Conservation (phyloP, 352 stramenopile genomes). For the Plasmopara viticola region DNA sequence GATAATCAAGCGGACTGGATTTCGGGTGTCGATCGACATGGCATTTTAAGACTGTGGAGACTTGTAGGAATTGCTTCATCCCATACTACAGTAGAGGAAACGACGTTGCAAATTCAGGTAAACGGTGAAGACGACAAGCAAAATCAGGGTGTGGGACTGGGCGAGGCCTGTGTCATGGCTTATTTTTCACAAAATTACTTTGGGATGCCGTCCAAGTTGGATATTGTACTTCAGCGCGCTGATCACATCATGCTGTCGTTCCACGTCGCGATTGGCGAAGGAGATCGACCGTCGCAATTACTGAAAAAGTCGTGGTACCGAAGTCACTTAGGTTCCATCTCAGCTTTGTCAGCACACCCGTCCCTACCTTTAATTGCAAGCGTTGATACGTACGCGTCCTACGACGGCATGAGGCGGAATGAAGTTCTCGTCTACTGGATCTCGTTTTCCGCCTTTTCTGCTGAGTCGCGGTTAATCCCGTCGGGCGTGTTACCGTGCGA, state of each 20-base stretch:
- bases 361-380: conserved; percentile 71
- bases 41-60: conserved; percentile 65
- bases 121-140: conserved; percentile 41
- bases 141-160: conserved; percentile 19
- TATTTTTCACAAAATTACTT: conserved; percentile 78
- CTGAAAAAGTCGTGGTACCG: conserved; percentile 81
- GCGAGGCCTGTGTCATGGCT: conserved; percentile 67
- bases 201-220: conserved; percentile 61
- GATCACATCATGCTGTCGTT: conserved; percentile 78
- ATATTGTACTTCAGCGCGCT: conserved; percentile 64
- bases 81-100: conserved; percentile 42
- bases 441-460: conserved; percentile 78
- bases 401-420: conserved; percentile 18
- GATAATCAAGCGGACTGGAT: conserved; percentile 67
- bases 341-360: conserved; percentile 63
- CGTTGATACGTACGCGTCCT: conserved; percentile 30
- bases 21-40: conserved; percentile 55
- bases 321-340: conserved; percentile 60
- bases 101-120: conserved; percentile 60
- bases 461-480: conserved; percentile 67
- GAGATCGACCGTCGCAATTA: conserved; percentile 36
- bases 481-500: conserved; percentile 63
- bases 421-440: conserved; percentile 83
- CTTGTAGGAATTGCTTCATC: conserved; percentile 36
- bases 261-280: conserved; percentile 42